These are phyloP conservation scores for Viola odorata DNA, from an alignment of 345 rosid species.

Conservation along the genomic window DNA sequence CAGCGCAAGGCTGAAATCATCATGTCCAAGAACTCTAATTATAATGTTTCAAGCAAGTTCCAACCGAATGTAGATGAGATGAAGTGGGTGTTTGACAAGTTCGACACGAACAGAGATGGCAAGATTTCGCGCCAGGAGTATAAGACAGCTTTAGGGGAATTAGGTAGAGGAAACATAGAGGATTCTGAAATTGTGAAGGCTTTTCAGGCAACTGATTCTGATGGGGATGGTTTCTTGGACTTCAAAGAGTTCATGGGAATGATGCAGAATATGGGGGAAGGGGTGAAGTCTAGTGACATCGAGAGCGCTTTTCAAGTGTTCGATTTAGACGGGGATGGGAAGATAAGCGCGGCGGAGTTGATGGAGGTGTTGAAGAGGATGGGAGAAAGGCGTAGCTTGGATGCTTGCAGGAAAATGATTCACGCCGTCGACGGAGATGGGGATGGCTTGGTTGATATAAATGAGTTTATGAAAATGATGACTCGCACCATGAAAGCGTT, in stretches of 20 bases:
- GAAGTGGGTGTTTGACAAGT: constrained; percentile 27
- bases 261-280: constrained; percentile 13
- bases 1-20: too few relatives aligned
- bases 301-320: constrained; percentile 17
- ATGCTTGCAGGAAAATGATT: constrained; percentile 21
- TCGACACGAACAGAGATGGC: constrained; percentile 24
- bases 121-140: constrained; percentile 22
- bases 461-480: constrained; percentile 24
- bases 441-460: constrained; percentile 17
- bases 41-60: constrained; percentile 15
- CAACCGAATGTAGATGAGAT: constrained; percentile 37
- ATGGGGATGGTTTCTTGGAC: constrained; percentile 23
- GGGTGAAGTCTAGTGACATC: constrained; percentile 15
- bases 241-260: constrained; percentile 18
- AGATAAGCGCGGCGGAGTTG: constrained; percentile 21
- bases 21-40: too few relatives aligned
- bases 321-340: constrained; percentile 21
- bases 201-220: constrained; percentile 15
- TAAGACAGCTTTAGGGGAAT: constrained; percentile 6
- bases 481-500: constrained; percentile 10
- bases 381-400: constrained; percentile 23
- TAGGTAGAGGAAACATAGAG: constrained; percentile 12
- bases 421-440: constrained; percentile 15
- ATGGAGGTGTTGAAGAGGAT: constrained; percentile 17
- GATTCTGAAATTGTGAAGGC: constrained; percentile 17